Percentiles rank a stretch among this genome's conserved stretches.
phyloP scores from a whole-genome alignment of 306 rosid genomes.

The Citrullus amarus region DNA sequence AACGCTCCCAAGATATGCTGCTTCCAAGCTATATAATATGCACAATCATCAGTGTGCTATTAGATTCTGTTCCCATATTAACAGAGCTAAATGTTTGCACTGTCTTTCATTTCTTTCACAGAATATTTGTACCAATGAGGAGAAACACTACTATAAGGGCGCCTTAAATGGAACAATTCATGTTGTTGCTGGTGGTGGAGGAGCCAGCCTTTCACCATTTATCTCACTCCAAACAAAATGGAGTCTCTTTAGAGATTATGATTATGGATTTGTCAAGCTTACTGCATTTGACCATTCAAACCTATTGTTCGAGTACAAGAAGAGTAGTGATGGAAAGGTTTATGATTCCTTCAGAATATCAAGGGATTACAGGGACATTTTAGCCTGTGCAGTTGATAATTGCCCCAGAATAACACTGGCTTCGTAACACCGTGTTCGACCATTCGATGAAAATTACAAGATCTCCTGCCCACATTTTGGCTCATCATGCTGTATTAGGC shows the following conservation, averaged over 20 bases:
- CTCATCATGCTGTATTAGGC: too few relatives aligned
- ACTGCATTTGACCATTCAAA: slow-evolving; percentile 84
- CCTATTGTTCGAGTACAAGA: slow-evolving; percentile 86
- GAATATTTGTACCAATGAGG: slow-evolving; percentile 70
- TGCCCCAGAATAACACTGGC: slow-evolving; percentile 60
- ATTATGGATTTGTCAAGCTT: slow-evolving; percentile 76
- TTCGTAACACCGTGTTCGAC: slow-evolving; percentile 25
- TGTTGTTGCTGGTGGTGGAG: slow-evolving; percentile 87
- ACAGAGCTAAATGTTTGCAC: not conserved
- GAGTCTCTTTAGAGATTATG: slow-evolving; percentile 69
- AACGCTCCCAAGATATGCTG: not conserved
- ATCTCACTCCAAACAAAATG: slow-evolving; percentile 54
- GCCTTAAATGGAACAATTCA: slow-evolving; percentile 82
- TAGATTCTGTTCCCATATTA: not conserved
- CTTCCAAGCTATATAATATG: not conserved
- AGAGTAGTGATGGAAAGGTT: slow-evolving; percentile 76
- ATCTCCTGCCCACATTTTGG: not conserved
- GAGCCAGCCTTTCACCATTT: slow-evolving; percentile 65
- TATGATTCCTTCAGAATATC: slow-evolving; percentile 72
- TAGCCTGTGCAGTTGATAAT: slow-evolving; percentile 64
- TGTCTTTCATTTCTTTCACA: slow-evolving; percentile 15
- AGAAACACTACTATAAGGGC: slow-evolving; percentile 59
- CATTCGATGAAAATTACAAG: slow-evolving; percentile 17
- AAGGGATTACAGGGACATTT: slow-evolving; percentile 68
- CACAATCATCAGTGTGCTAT: not conserved